phyloP scores from a whole-genome alignment of 306 rosid genomes.

The Lotus japonicus region DNA sequence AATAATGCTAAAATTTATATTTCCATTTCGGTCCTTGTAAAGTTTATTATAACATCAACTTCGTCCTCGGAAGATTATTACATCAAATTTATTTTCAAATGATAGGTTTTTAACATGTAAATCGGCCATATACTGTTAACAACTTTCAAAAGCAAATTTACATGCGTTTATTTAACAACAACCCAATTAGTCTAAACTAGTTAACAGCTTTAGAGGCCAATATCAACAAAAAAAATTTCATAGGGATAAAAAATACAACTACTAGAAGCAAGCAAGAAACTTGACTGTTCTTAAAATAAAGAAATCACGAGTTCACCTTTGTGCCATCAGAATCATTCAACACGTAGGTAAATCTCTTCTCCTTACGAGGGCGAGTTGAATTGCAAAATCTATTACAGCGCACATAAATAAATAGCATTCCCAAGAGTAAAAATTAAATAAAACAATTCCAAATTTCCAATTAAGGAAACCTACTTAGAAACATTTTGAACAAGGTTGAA shows the following conservation, averaged over 20 bases:
- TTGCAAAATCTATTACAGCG: constrained; percentile 41
- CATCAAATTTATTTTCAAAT: neutral
- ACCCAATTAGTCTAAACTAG: neutral
- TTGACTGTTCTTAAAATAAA: constrained; percentile 1
- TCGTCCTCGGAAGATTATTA: neutral
- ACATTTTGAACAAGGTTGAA: too few relatives aligned
- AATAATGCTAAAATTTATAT: neutral
- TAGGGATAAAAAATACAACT: neutral
- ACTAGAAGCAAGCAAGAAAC: constrained; percentile 13
- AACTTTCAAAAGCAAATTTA: neutral
- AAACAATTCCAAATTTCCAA: neutral
- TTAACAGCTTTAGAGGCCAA: neutral
- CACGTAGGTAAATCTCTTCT: constrained; percentile 87
- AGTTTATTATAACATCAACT: neutral
- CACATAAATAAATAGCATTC: constrained; percentile 3
- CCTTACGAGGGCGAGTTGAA: constrained; percentile 89
- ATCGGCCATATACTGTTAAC: neutral
- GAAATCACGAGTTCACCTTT: constrained; percentile 49
- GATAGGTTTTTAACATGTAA: neutral
- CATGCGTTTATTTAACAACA: neutral
- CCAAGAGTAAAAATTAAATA: constrained; percentile 11
- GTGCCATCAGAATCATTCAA: constrained; percentile 75
- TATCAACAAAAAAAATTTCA: too few relatives aligned
- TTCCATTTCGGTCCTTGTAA: neutral
- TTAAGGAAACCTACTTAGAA: neutral